A percentile compares a stretch with the other conserved stretches of the same genome.
phyloP scores from a whole-genome alignment of 495 filamentous ascomycete species.

The Aspergillus homomorphus region DNA sequence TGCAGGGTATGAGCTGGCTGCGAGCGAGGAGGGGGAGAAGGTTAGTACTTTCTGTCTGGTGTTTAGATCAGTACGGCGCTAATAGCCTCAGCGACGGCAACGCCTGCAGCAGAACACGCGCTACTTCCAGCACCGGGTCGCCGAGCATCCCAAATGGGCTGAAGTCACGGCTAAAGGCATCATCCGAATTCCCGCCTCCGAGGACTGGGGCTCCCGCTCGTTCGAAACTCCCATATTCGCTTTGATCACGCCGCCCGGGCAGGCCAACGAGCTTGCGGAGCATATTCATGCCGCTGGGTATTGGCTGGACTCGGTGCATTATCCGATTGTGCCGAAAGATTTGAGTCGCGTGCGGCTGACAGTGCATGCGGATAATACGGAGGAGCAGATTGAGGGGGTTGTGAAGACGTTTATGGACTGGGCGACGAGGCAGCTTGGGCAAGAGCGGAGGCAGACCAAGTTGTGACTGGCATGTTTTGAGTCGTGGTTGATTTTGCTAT shows the following conservation, averaged over 20 bases:
- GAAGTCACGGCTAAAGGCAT: background rate
- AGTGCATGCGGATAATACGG: slow-evolving; percentile 5
- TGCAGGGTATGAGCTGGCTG: slow-evolving; percentile 3
- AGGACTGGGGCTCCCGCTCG: background rate
- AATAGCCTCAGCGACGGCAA: background rate
- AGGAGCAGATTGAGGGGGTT: slow-evolving; percentile 2
- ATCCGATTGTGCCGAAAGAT: background rate
- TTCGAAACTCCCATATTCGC: slow-evolving; percentile 3
- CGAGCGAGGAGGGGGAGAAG: slow-evolving; percentile 3
- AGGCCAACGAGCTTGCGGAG: background rate
- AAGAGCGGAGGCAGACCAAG: background rate
- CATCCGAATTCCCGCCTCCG: background rate
- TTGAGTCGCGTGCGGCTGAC: background rate
- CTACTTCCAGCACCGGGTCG: background rate
- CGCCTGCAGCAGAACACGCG: background rate
- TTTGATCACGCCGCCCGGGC: background rate
- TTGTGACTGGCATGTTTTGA: background rate
- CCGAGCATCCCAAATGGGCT: background rate
- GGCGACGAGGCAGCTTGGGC: background rate
- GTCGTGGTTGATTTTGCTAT: no score
- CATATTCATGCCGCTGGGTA: background rate
- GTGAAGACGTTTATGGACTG: slow-evolving; percentile 2
- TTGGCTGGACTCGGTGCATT: slow-evolving; percentile 6
- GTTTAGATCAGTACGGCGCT: background rate
- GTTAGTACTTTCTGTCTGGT: background rate